Evolutionary conservation across 129 eudicot species (phyloP).

Genomic region (Sambucus nigra): DNA sequence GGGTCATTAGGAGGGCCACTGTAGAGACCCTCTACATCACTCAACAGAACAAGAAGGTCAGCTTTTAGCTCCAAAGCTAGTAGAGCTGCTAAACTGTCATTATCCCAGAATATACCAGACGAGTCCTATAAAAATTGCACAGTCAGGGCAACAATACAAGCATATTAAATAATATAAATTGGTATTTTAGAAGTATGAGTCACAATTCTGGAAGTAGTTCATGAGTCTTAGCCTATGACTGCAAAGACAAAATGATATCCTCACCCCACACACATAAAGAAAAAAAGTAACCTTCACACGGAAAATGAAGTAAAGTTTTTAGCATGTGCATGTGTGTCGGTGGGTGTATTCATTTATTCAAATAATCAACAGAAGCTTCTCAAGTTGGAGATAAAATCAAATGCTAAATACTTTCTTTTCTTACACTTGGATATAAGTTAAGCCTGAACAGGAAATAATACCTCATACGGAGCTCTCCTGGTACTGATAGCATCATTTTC

Average conservation of each 20-base stretch:
- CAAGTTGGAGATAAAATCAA: too few species aligned
- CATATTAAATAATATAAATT: too few species aligned
- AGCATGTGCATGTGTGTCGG: too few species aligned
- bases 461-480: conserved; percentile 93
- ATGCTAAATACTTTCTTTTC: too few species aligned
- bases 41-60: conserved; percentile 76
- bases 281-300: too few species aligned
- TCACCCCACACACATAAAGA: too few species aligned
- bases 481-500: conserved; percentile 97
- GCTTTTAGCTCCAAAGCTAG: conserved; percentile 82
- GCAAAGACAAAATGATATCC: too few species aligned
- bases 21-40: conserved; percentile 93
- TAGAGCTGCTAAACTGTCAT: conserved; percentile 84
- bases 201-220: too few species aligned
- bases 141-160: not conserved
- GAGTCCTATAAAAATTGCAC: conserved; percentile 53
- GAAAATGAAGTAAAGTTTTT: too few species aligned
- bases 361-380: too few species aligned
- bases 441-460: conserved; percentile 4
- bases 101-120: conserved; percentile 92
- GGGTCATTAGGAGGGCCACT: conserved; percentile 96
- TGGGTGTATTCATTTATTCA: too few species aligned
- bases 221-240: too few species aligned
- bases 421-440: not conserved
- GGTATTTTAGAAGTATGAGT: not conserved